Conservation (phyloP, 257 asterid species). For the Phtheirospermum japonicum region DNA sequence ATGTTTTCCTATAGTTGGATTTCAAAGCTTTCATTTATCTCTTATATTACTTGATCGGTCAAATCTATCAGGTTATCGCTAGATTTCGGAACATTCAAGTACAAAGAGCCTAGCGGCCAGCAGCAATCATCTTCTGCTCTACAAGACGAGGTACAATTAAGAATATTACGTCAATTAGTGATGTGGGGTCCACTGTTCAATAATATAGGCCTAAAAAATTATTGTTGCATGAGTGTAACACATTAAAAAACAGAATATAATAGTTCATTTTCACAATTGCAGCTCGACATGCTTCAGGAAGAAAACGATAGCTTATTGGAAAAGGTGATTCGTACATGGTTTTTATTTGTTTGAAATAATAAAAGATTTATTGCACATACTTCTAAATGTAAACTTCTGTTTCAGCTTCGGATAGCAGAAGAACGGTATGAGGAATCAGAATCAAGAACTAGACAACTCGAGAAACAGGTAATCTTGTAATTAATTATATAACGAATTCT, state of each 20-base stretch:
- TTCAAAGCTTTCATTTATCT: not conserved
- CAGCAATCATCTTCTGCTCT: conserved; percentile 73
- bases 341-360: not conserved
- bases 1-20: too few species aligned
- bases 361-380: not conserved
- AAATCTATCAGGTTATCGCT: conserved; percentile 59
- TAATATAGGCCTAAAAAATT: not conserved
- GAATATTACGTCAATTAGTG: conserved; percentile 7
- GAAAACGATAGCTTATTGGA: conserved; percentile 84
- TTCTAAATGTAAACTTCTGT: conserved; percentile 27
- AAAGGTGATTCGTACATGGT: conserved; percentile 50
- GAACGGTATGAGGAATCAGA: conserved; percentile 92
- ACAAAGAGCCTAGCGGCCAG: conserved; percentile 55
- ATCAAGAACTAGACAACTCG: conserved; percentile 87
- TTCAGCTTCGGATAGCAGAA: conserved; percentile 89
- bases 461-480: conserved; percentile 62
- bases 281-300: conserved; percentile 99
- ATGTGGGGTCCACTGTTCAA: not conserved
- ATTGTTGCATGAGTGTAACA: not conserved
- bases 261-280: conserved; percentile 32
- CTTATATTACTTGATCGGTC: conserved; percentile 2
- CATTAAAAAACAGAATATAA: conserved; percentile 17
- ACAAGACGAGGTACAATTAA: conserved; percentile 79
- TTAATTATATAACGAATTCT: not conserved
- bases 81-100: conserved; percentile 90